These are phyloP conservation scores for Obba rivulosa DNA, from an alignment of 768 basidiomycete species.

Conservation along the genomic window DNA sequence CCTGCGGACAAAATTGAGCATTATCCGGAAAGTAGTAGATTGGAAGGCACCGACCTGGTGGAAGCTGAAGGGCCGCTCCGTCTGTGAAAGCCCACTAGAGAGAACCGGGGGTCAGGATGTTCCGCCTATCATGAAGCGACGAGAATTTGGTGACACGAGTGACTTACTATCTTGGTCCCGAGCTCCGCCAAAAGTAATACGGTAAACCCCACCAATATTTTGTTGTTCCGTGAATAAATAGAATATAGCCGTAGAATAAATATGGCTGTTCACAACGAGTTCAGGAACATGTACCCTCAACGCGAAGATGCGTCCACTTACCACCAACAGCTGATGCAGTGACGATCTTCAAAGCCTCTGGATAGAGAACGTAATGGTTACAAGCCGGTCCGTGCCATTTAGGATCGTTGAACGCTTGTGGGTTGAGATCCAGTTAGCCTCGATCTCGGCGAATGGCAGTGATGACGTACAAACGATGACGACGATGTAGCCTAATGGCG, in stretches of 20 bases:
- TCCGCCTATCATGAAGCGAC: no score
- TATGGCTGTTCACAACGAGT: conserved; percentile 11
- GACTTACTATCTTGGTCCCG: conserved; percentile 19
- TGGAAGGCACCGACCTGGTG: conserved; percentile 14
- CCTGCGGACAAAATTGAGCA: conserved; percentile 6
- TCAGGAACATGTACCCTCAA: background rate
- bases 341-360: conserved; percentile 21
- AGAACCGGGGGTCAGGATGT: background rate
- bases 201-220: conserved; percentile 13
- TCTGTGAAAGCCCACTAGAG: conserved; percentile 23
- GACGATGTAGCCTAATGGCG: conserved; percentile 21
- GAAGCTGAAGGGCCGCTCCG: conserved; percentile 16
- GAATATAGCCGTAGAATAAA: conserved; percentile 22
- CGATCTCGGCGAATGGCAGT: background rate
- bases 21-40: background rate
- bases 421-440: background rate
- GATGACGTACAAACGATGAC: conserved; percentile 20
- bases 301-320: conserved; percentile 1
- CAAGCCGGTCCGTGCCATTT: conserved; percentile 14
- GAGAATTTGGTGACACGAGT: background rate
- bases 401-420: conserved; percentile 16
- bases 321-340: conserved; percentile 16
- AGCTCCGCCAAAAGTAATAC: conserved; percentile 13
- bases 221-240: conserved; percentile 16
- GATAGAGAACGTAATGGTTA: conserved; percentile 18